These are phyloP conservation scores for Seiridium cupressi DNA, from an alignment of 2,329 filamentous ascomycete genomes.

Conservation along the genomic window DNA sequence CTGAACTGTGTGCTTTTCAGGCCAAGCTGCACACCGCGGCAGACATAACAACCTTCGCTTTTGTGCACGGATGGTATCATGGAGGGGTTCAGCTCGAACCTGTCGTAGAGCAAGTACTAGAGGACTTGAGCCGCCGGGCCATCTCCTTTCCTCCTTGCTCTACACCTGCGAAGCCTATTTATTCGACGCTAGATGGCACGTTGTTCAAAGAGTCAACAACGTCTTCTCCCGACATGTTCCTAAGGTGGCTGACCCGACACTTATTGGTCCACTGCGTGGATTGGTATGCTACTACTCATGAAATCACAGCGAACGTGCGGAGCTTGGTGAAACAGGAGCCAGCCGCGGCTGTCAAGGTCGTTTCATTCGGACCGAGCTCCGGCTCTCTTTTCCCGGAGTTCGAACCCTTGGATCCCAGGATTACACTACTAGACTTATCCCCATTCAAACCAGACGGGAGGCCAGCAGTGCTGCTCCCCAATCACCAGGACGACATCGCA, in stretches of 20 bases:
- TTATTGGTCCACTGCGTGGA: constrained; percentile 6
- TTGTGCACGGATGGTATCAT: constrained; percentile 11
- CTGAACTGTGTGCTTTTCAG: neutral
- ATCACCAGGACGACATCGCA: constrained; percentile 4
- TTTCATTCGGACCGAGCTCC: constrained; percentile 2
- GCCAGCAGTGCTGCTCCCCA: neutral
- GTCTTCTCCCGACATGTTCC: neutral
- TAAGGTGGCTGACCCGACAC: neutral
- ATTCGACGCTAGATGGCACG: constrained; percentile 6
- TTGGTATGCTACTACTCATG: neutral
- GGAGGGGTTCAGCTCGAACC: constrained; percentile 7
- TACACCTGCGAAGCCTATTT: neutral
- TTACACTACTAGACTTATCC: neutral
- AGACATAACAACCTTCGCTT: neutral
- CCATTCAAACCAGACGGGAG: neutral
- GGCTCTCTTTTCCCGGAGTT: constrained; percentile 5
- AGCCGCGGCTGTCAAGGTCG: neutral
- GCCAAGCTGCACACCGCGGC: neutral
- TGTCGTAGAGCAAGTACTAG: constrained; percentile 5
- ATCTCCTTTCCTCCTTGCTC: constrained; percentile 5
- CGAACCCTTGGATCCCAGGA: neutral
- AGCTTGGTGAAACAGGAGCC: neutral
- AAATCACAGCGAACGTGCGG: neutral
- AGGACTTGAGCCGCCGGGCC: neutral
- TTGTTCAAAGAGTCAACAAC: neutral